Evolutionary conservation across 2,329 filamentous ascomycete genomes (phyloP).

Genomic region (Paecilomyces fulvus): DNA sequence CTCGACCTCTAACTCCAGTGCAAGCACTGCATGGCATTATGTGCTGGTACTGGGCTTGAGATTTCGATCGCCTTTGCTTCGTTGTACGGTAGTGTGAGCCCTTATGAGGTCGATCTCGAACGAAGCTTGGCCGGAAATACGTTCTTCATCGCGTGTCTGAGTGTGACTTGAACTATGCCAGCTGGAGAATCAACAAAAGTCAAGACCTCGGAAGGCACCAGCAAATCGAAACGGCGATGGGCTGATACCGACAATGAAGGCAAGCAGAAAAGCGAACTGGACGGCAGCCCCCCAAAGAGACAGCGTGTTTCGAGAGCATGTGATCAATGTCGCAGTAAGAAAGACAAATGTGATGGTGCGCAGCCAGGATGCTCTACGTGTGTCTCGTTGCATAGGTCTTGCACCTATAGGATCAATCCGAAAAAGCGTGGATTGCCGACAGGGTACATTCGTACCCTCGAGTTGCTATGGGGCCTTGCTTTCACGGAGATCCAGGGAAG

Average conservation of each 20-base stretch:
- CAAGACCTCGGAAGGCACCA: constrained; percentile 18
- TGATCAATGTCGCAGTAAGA: constrained; percentile 58
- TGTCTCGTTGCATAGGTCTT: constrained; percentile 52
- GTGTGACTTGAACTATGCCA: constrained; percentile 21
- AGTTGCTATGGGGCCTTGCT: constrained; percentile 59
- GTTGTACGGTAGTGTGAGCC: background rate
- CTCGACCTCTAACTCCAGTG: background rate
- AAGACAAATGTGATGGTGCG: constrained; percentile 65
- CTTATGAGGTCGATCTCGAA: constrained; percentile 1
- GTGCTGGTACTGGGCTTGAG: background rate
- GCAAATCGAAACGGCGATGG: constrained; percentile 23
- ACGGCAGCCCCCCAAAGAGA: constrained; percentile 42
- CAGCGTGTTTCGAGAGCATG: constrained; percentile 61
- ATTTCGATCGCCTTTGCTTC: background rate
- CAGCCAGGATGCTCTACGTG: constrained; percentile 62
- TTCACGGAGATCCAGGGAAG: constrained; percentile 54
- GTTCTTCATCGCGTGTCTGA: constrained; percentile 16
- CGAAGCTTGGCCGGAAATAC: constrained; percentile 19
- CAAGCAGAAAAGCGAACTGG: constrained; percentile 18
- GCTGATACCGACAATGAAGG: constrained; percentile 22
- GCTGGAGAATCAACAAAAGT: constrained; percentile 22
- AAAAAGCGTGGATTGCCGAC: constrained; percentile 73
- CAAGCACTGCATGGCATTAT: background rate
- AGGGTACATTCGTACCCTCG: constrained; percentile 68
- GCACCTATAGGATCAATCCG: constrained; percentile 63